Percentiles rank a stretch among this genome's conserved stretches.
Conservation (phyloP, 2,329 filamentous ascomycete genomes). For the Hymenoscyphus albidus region DNA sequence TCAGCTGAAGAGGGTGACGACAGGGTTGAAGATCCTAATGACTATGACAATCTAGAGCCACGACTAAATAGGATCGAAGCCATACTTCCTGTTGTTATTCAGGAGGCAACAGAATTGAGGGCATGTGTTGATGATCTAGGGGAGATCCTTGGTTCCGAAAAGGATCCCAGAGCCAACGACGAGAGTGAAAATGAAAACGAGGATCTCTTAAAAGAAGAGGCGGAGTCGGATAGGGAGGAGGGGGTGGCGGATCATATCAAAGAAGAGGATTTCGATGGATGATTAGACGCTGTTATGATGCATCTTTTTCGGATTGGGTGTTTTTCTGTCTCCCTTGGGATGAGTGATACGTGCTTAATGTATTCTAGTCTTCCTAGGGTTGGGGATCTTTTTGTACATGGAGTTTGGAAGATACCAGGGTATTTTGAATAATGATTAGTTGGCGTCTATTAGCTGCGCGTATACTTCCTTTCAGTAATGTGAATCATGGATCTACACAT, state of each 20-base stretch:
- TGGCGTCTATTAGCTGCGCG: too few species aligned
- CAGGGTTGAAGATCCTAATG: background rate
- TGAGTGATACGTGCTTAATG: too few species aligned
- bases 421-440: too few species aligned
- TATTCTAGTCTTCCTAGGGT: too few species aligned
- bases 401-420: too few species aligned
- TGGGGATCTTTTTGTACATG: too few species aligned
- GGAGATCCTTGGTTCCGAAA: background rate
- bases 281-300: too few species aligned
- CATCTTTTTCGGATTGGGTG: background rate
- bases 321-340: too few species aligned
- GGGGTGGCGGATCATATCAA: background rate
- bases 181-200: background rate
- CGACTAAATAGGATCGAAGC: background rate
- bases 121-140: background rate
- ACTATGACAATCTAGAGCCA: background rate
- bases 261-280: background rate
- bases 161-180: background rate
- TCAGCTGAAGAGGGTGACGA: background rate
- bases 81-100: background rate
- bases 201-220: background rate
- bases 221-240: background rate
- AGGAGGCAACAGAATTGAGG: background rate
- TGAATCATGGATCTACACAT: too few species aligned
- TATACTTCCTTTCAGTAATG: too few species aligned